Evolutionary conservation across 2,329 filamentous ascomycete genomes (phyloP).

Genomic region (Aspergillus flavus): DNA sequence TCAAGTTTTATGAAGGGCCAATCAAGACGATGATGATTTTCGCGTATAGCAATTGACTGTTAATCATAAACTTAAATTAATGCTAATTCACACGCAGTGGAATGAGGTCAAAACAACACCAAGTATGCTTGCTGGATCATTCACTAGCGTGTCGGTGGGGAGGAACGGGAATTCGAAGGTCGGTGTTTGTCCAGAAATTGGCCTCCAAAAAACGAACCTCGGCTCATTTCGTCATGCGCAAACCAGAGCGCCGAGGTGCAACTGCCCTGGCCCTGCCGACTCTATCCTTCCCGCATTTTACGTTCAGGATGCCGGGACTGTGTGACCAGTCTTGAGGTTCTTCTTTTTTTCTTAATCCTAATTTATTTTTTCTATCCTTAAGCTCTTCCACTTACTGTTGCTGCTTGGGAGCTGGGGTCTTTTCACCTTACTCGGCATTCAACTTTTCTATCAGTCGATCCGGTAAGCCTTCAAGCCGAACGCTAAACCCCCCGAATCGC

Average conservation of each 20-base stretch:
- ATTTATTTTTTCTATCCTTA: background rate
- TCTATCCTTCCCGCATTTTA: conserved; percentile 16
- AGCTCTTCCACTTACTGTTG: background rate
- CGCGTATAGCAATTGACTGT: background rate
- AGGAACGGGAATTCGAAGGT: conserved; percentile 19
- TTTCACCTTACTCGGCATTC: background rate
- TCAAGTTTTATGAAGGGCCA: conserved; percentile 5
- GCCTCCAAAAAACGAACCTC: conserved; percentile 30
- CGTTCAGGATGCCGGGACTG: background rate
- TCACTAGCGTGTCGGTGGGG: conserved; percentile 17
- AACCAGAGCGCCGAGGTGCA: conserved; percentile 35
- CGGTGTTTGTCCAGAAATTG: background rate
- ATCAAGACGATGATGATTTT: background rate
- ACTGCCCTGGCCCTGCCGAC: conserved; percentile 9
- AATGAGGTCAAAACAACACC: background rate
- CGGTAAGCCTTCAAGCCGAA: conserved; percentile 4
- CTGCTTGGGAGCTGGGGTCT: background rate
- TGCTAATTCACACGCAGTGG: background rate
- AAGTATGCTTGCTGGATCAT: background rate
- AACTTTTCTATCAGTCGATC: background rate
- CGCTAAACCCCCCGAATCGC: background rate
- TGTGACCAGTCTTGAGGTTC: background rate
- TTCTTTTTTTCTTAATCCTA: conserved; percentile 14
- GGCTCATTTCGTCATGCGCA: conserved; percentile 34
- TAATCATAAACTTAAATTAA: background rate